These are phyloP conservation scores for Elymus sibiricus DNA, from an alignment of 176 grass and related monocot genomes.

Conservation along the genomic window DNA sequence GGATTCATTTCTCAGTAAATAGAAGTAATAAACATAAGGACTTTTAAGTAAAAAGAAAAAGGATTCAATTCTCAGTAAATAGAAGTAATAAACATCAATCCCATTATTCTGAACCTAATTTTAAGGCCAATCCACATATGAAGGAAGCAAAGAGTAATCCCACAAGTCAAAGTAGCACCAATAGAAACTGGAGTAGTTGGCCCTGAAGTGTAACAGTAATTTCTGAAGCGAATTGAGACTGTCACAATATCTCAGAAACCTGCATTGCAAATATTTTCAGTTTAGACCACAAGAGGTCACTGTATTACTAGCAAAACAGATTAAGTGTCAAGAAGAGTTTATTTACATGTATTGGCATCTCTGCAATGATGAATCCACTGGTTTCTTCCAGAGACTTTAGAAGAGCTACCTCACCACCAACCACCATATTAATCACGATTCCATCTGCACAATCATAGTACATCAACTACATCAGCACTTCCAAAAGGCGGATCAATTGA, in stretches of 20 bases:
- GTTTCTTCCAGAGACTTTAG: slow-evolving; percentile 82
- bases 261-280: slow-evolving; percentile 32
- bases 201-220: background rate
- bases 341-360: slow-evolving; percentile 99
- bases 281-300: slow-evolving; percentile 13
- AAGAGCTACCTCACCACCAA: slow-evolving; percentile 78
- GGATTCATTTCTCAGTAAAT: background rate
- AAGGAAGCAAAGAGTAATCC: background rate
- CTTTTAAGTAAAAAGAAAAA: background rate
- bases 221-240: background rate
- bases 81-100: background rate
- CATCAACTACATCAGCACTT: background rate
- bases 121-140: background rate
- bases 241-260: slow-evolving; percentile 89
- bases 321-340: slow-evolving; percentile 17
- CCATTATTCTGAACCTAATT: background rate
- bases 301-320: slow-evolving; percentile 1
- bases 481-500: background rate
- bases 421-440: slow-evolving; percentile 94
- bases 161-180: background rate
- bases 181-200: background rate
- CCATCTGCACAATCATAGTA: slow-evolving; percentile 53
- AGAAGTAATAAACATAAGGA: background rate
- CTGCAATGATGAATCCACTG: slow-evolving; percentile 68
- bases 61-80: too few relatives aligned